Base-by-base conservation (phyloP, 805 yeast genomes). In the Vanderwaltozyma verrucispora region DNA sequence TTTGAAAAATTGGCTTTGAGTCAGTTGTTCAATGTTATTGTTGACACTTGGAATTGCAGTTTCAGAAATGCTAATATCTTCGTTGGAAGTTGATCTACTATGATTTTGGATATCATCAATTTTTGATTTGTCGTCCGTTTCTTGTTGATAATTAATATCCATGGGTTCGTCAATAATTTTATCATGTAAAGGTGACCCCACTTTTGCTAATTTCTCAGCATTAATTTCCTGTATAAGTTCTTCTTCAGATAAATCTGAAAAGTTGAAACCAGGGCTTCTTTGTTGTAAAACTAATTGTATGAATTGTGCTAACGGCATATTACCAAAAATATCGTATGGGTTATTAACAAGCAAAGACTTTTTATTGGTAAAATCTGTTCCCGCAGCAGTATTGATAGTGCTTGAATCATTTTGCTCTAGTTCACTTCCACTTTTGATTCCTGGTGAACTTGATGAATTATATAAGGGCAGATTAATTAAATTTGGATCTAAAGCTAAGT, bases 251-350 rank as follows among this genome's bases (percentile, higher is more conserved):
- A 80, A 52, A 40, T 73, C 65, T 7, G 69, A 50, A 45, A 80
- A 78, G 30, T 47, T 50, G 19, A 44, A 44, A 11, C 51, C 51
- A 4, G 78, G 64, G n/a, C 77, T 74, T 24, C 75, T 58, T 46
- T 77, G 78, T 23, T 61, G 60, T 30, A 78, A 62, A 24, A 79
- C 75, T 28, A 74, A 60, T 4, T 81, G 81, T 19, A 80, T 72
- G 26, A 79, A 52, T 45, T 76, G 77, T 14, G 67, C 64, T 25
- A 79, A 50, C 1, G 75, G 60, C 42, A 75, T 59, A 31, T 65
- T 41, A 9, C 56, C 58, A 39, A 44, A 59, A 3, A 47, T 30
- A 28, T 54, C 60, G 34, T 53, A 52, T 2, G 63, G 63, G 39
- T 59, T 59, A 23, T 45, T 43, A 12, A 59, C 38, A 21, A 59